Conservation (phyloP, 2,329 filamentous ascomycete genomes). For the Aureobasidium melanogenum region DNA sequence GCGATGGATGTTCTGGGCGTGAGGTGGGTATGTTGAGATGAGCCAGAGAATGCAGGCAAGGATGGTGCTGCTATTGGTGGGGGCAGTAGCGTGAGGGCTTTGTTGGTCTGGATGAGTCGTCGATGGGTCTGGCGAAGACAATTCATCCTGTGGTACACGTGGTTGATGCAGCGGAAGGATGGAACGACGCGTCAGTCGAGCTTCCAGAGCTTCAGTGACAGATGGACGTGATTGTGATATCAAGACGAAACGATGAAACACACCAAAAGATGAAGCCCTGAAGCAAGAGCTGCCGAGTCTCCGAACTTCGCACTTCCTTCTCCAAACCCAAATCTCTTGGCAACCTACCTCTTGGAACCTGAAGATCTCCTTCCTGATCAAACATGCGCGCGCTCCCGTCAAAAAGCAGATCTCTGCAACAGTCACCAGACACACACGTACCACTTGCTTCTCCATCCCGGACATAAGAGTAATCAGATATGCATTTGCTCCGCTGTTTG, state of each 20-base stretch:
- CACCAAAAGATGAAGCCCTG: not conserved
- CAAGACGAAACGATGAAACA: not conserved
- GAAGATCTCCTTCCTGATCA: not conserved
- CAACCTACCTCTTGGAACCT: not conserved
- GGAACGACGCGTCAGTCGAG: not conserved
- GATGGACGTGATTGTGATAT: not conserved
- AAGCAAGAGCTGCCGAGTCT: not conserved
- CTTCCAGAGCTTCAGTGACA: not conserved
- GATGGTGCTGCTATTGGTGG: not conserved
- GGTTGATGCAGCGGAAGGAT: not conserved
- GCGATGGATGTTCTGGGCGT: not conserved
- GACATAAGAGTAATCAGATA: not conserved
- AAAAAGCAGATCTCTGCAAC: not conserved
- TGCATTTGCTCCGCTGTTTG: not conserved
- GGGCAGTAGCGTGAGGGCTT: not conserved
- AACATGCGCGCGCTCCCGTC: not conserved
- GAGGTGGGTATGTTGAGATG: not conserved
- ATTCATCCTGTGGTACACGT: not conserved
- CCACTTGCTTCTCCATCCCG: not conserved
- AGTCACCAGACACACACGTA: not conserved
- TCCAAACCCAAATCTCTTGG: not conserved
- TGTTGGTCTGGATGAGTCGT: not conserved
- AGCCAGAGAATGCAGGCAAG: not conserved
- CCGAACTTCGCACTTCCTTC: not conserved
- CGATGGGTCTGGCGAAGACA: not conserved